A percentile compares a stretch with the other conserved stretches of the same genome.
Evolutionary conservation across 78 protist species (phyloP).

Genomic region (Salpingoeca rosetta): DNA sequence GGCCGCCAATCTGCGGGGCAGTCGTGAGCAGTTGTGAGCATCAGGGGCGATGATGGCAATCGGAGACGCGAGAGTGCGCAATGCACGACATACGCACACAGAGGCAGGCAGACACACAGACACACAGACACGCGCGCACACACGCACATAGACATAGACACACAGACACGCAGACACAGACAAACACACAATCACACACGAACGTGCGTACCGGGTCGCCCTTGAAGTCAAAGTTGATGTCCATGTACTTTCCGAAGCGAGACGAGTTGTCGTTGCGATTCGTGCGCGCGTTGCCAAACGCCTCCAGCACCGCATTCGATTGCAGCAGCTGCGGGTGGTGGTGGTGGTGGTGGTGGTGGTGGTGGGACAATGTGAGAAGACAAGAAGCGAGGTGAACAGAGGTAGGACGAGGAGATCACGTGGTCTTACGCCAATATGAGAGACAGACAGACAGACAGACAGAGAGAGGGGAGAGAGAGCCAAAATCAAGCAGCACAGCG

Average conservation of each 20-base stretch:
- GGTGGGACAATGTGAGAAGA: conserved; percentile 73
- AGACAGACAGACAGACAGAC: conserved; percentile 64
- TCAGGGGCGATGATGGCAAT: not conserved
- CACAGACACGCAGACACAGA: too few relatives aligned
- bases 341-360: not conserved
- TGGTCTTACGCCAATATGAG: conserved; percentile 74
- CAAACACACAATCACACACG: too few relatives aligned
- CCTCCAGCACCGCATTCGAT: conserved; percentile 73
- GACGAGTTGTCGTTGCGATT: conserved; percentile 75
- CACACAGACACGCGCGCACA: too few relatives aligned
- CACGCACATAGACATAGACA: too few relatives aligned
- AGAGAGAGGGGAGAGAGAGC: conserved; percentile 44
- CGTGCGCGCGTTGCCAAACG: conserved; percentile 91
- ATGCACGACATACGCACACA: too few relatives aligned
- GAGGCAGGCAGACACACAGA: too few relatives aligned
- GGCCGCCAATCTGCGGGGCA: not conserved
- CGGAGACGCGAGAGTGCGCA: not conserved
- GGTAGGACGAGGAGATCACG: too few relatives aligned
- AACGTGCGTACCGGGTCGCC: conserved; percentile 55
- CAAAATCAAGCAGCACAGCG: conserved; percentile 38
- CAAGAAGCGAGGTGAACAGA: too few relatives aligned
- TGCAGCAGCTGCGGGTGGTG: conserved; percentile 37
- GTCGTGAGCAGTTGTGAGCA: not conserved
- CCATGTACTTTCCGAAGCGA: conserved; percentile 71
- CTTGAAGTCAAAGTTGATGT: conserved; percentile 58